Conservation (phyloP, 768 basidiomycete genomes). For the Mycena chlorophos region DNA sequence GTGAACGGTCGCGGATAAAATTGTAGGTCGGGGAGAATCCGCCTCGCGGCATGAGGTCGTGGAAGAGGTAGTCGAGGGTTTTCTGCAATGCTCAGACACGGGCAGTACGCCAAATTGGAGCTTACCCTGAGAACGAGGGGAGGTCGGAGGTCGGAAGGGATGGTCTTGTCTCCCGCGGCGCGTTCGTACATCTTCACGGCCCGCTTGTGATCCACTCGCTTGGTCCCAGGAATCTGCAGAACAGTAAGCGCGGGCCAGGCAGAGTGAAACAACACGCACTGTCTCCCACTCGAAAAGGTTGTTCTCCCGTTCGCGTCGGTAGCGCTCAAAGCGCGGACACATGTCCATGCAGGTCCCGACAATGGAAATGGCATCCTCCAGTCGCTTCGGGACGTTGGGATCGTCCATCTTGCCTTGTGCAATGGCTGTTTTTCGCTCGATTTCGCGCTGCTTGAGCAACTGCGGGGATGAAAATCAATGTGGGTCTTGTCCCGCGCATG, state of each 20-base stretch:
- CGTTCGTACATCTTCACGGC: conserved; percentile 97
- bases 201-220: conserved; percentile 77
- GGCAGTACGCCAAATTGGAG: no score
- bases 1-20: conserved; percentile 91
- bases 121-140: no score
- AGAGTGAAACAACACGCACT: conserved; percentile 53
- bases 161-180: conserved; percentile 86
- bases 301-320: conserved; percentile 86
- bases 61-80: conserved; percentile 92
- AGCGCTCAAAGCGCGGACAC: conserved; percentile 93
- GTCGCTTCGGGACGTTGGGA: conserved; percentile 71
- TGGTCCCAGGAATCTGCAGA: conserved; percentile 76
- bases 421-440: conserved; percentile 72
- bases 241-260: conserved; percentile 16
- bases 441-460: conserved; percentile 75
- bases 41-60: conserved; percentile 67
- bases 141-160: conserved; percentile 91
- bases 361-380: conserved; percentile 91
- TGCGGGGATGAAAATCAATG: conserved; percentile 29
- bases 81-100: conserved; percentile 54
- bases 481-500: conserved; percentile 1
- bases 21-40: conserved; percentile 71
- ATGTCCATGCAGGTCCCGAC: conserved; percentile 90
- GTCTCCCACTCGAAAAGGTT: conserved; percentile 85
- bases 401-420: conserved; percentile 87